Percentiles rank a stretch among this genome's conserved stretches.
These are phyloP conservation scores for Wickerhamomyces alni DNA, from an alignment of 805 yeast species.

Conservation along the genomic window DNA sequence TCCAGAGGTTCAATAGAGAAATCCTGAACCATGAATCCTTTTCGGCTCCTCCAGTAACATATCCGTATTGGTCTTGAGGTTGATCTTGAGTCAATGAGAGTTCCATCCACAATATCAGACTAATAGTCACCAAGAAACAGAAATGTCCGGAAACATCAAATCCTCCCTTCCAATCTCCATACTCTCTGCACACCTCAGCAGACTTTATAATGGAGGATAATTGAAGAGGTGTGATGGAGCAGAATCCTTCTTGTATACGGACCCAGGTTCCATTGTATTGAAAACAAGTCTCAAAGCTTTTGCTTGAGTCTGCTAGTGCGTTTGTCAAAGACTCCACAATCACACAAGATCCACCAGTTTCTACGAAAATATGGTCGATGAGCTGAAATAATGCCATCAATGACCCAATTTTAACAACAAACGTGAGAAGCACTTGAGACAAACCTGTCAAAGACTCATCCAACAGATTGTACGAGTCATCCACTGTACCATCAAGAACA, in stretches of 20 bases:
- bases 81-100: constrained; percentile 6
- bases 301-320: constrained; percentile 2
- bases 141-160: constrained; percentile 52
- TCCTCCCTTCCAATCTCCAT: constrained; percentile 41
- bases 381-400: constrained; percentile 22
- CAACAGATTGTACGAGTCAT: too few species aligned
- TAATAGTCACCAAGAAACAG: constrained; percentile 37
- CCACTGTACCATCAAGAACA: neutral
- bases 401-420: constrained; percentile 19
- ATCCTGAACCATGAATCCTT: constrained; percentile 5
- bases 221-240: constrained; percentile 11
- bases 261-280: constrained; percentile 19
- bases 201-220: constrained; percentile 15
- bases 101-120: constrained; percentile 36
- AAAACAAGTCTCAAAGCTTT: constrained; percentile 7
- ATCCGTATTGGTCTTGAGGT: neutral
- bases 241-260: constrained; percentile 6
- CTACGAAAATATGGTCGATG: constrained; percentile 27
- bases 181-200: constrained; percentile 26
- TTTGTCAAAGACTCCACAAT: constrained; percentile 9
- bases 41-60: neutral
- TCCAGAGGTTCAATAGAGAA: constrained; percentile 5
- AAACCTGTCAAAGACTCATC: too few species aligned
- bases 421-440: constrained; percentile 10
- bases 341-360: constrained; percentile 29